Base-by-base conservation (phyloP, 768 basidiomycete genomes). In the Termitomyces sp. region DNA sequence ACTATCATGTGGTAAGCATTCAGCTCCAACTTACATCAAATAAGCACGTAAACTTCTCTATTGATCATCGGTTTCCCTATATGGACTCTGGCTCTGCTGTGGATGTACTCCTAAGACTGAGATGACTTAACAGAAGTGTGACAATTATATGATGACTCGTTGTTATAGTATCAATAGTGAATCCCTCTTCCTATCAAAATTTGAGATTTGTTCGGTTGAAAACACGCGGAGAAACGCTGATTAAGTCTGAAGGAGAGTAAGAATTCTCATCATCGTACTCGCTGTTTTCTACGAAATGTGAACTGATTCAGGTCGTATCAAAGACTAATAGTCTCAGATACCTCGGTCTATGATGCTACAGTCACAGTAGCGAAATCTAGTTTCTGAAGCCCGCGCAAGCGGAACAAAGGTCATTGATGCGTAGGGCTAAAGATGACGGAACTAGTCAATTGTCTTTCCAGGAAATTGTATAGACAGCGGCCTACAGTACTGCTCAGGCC, bases 401-500 rank as follows among this genome's bases (percentile, higher is more conserved):
- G 16, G 76, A 75, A 58, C 79, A 81, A 53, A 66, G 59, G 49
- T 69, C 70, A 52, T 76, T 66, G 56, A 79, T 72, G 44, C 72
- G 71, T 0, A 75, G 76, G 18, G 75, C 80, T 81, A n/a, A 10
- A 16, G 40, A 26, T 3, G 26, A 38, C 28, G 5, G 4, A n/a
- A n/a, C 36, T 3, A 11, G 36, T 52, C 36, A 52, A 38, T 16
- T 3, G 24, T n/a, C 24, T 3, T 28, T 38, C 22, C 22, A 18
- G 46, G 4, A 26, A n/a, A 38, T 26, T 18, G 3, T 38, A 38
- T 5, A 11, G 8, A 30, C 11, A 28, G 4, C 40, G 24, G 18
- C 77, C 48, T 62, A 79, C 78, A 76, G 50, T 79, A 76, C 57
- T 79, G 77, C 56, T 79, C 72, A 13, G 78, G 77, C 55, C 68